Base-by-base conservation (phyloP, 2,329 filamentous ascomycete genomes). In the Nemania sp. region DNA sequence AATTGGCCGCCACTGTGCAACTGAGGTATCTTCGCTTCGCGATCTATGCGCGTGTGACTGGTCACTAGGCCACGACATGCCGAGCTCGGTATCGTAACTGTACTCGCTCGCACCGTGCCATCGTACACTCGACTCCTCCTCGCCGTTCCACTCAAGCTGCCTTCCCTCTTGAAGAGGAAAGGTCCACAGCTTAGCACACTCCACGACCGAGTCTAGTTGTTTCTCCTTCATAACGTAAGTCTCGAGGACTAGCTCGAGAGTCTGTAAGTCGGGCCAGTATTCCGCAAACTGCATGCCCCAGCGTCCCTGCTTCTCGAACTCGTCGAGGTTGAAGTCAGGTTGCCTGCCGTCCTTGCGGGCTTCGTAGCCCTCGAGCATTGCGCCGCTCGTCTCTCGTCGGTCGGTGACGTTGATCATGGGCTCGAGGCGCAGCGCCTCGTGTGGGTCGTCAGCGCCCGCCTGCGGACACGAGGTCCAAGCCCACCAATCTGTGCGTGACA, bases 401-500 rank as follows among this genome's bases (percentile, higher is more conserved):
- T 66, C 54, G 8, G 74, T 77, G 47, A 71, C 65, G 51, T 74
- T 72, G 32, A 73, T 72, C 75, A 75, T 74, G 3, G 76, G 76
- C 52, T 76, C 74, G 1, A 77, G 62, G 10, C 75, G 73, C 6
- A 76, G 64, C 6, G 65, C 66, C 15, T 72, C 59, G 18, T 60
- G 67, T 24, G 62, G 62, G 11, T 64, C 32, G 2, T 29, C 13
- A n/a, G 52, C 35, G 4, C 63, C 67, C 1, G 64, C 49, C 8
- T 66, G 59, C 3, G 73, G 73, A 1, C 5, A 10, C 1, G 63
- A 68, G 3, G 62, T 66, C 74, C 72, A 77, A 2, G 71, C 53
- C 75, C 73, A 76, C 75, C 75, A 77, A 29, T 77, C 73, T 10
- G 70, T 75, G 15, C 71, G 73, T 2, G 65, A 65, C 71, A 77